Percentiles rank a stretch among this genome's conserved stretches.
Evolutionary conservation across 2,329 filamentous ascomycete species (phyloP).

Genomic region (Venturia nashicola): DNA sequence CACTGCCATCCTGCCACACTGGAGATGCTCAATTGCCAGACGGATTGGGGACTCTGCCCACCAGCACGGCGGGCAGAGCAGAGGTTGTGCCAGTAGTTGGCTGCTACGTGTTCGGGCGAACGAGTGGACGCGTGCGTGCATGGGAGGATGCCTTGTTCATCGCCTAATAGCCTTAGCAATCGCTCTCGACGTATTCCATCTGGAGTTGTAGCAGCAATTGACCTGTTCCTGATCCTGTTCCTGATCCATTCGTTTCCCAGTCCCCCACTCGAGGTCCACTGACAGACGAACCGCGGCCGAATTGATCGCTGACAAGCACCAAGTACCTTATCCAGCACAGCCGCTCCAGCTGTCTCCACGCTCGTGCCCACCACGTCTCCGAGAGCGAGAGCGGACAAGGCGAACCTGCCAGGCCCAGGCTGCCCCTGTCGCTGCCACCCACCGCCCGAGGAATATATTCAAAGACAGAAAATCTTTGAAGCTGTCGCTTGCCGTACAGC

Average conservation of each 20-base stretch:
- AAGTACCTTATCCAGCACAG: background rate
- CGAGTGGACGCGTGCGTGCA: constrained; percentile 4
- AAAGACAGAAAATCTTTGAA: background rate
- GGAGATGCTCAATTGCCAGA: background rate
- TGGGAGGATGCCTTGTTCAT: background rate
- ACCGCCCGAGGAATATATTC: background rate
- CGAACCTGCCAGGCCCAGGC: background rate
- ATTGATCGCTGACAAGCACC: constrained; percentile 2
- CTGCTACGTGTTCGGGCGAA: constrained; percentile 3
- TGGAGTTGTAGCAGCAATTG: background rate
- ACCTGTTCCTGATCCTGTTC: background rate
- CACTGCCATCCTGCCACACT: background rate
- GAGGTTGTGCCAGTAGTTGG: constrained; percentile 4
- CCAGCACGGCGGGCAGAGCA: too few relatives aligned
- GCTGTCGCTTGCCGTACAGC: constrained; percentile 1
- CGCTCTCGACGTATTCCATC: background rate
- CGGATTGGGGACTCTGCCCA: too few relatives aligned
- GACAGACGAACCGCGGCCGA: background rate
- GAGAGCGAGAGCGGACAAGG: background rate
- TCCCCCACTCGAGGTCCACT: too few relatives aligned
- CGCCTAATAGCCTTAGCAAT: background rate
- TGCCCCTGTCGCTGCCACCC: background rate
- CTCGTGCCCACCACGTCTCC: background rate
- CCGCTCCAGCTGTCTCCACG: background rate
- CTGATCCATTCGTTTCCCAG: background rate